Percentiles rank a stretch among this genome's conserved stretches.
These are phyloP conservation scores for Chlamydomonas eustigma DNA, from an alignment of 139 green algal species.

Conservation along the genomic window DNA sequence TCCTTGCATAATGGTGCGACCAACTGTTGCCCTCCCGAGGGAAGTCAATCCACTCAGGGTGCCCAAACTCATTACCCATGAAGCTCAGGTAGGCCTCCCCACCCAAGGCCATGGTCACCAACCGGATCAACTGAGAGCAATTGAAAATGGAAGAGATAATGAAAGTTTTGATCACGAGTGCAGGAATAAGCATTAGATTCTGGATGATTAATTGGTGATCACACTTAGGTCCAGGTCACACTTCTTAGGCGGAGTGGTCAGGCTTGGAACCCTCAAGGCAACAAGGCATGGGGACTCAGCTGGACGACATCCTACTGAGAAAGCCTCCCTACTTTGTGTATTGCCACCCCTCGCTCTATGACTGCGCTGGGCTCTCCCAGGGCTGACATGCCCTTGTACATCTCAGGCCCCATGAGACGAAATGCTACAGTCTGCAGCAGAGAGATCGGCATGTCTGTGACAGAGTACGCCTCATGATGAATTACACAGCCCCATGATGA, in stretches of 20 bases:
- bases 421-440: conserved; percentile 93
- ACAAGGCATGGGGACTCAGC: too few relatives aligned
- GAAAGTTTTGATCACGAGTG: too few relatives aligned
- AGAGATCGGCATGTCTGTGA: conserved; percentile 29
- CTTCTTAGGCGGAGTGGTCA: too few relatives aligned
- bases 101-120: conserved; percentile 86
- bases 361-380: conserved; percentile 36
- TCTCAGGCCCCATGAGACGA: conserved; percentile 83
- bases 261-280: too few relatives aligned
- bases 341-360: conserved; percentile 65
- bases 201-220: too few relatives aligned
- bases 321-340: conserved; percentile 74
- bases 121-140: conserved; percentile 66
- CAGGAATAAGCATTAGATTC: too few relatives aligned
- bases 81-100: conserved; percentile 85
- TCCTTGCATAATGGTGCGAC: conserved; percentile 75
- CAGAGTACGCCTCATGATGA: conserved; percentile 71
- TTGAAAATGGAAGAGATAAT: too few relatives aligned
- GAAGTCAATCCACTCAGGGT: conserved; percentile 96
- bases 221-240: too few relatives aligned
- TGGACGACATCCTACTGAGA: too few relatives aligned
- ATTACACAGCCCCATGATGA: background rate
- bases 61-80: conserved; percentile 96
- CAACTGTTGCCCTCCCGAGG: conserved; percentile 92
- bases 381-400: conserved; percentile 79